These are phyloP conservation scores for Physaria fendleri DNA, from an alignment of 345 rosid genomes.

Conservation along the genomic window DNA sequence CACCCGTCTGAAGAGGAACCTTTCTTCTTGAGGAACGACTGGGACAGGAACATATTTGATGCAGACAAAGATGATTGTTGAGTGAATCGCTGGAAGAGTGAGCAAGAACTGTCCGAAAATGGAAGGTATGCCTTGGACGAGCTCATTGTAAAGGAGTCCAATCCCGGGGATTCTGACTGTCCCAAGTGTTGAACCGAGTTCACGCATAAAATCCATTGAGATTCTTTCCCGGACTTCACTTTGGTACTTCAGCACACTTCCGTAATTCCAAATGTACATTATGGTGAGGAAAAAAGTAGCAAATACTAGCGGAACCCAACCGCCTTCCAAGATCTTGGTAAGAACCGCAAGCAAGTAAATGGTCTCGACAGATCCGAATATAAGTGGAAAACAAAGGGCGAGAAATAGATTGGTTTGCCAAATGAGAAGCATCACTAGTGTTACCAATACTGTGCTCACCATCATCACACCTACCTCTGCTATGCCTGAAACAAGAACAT, in stretches of 20 bases:
- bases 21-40: conserved; percentile 79
- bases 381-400: conserved; percentile 69
- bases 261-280: conserved; percentile 96
- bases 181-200: conserved; percentile 79
- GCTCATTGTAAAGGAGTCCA: conserved; percentile 81
- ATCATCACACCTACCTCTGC: conserved; percentile 98
- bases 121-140: conserved; percentile 87
- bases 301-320: conserved; percentile 91
- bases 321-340: conserved; percentile 68
- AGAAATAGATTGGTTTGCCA: conserved; percentile 85
- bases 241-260: conserved; percentile 86
- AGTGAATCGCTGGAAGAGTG: conserved; percentile 86
- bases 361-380: conserved; percentile 82
- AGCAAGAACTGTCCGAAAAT: conserved; percentile 81
- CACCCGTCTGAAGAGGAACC: conserved; percentile 81
- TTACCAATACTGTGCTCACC: conserved; percentile 79
- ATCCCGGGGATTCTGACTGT: conserved; percentile 83
- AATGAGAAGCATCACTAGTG: conserved; percentile 87
- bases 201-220: conserved; percentile 78
- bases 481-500: conserved; percentile 53
- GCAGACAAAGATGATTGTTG: conserved; percentile 79
- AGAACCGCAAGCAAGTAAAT: conserved; percentile 75
- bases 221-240: conserved; percentile 90
- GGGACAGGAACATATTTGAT: conserved; percentile 95
- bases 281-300: conserved; percentile 61